Percentiles rank a stretch among this genome's conserved stretches.
These are phyloP conservation scores for Ophiostoma australiae DNA, from an alignment of 2,329 filamentous ascomycete genomes.

Conservation along the genomic window DNA sequence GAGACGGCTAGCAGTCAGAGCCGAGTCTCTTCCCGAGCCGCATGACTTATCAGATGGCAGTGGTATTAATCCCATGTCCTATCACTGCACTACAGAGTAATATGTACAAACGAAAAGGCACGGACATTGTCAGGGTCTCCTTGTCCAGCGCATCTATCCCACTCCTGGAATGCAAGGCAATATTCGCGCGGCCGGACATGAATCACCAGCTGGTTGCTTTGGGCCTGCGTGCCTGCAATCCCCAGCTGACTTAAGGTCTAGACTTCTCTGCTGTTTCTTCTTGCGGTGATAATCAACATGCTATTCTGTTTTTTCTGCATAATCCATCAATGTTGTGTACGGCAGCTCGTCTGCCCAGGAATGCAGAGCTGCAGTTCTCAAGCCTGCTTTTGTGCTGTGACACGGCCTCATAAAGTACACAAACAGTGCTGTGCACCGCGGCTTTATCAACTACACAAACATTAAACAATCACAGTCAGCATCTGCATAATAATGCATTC, in stretches of 20 bases:
- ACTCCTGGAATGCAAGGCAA: not conserved
- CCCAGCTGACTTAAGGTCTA: not conserved
- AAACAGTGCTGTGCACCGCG: no score
- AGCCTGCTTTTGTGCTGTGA: not conserved
- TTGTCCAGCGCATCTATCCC: not conserved
- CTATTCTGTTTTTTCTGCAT: not conserved
- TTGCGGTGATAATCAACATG: not conserved
- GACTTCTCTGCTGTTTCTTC: not conserved
- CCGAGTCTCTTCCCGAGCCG: not conserved
- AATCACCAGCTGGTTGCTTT: not conserved
- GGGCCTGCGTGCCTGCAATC: not conserved
- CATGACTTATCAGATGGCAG: not conserved
- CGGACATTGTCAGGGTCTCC: not conserved
- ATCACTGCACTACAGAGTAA: no score
- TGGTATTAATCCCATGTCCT: not conserved
- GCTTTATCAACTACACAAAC: no score
- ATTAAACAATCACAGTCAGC: no score
- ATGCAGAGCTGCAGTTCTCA: not conserved
- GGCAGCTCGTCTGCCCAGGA: not conserved
- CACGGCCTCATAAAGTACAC: no score
- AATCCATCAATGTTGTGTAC: not conserved
- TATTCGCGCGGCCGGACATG: not conserved
- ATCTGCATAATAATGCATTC: conserved; percentile 3
- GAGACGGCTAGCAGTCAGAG: not conserved
- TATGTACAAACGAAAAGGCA: not conserved